Evolutionary conservation across 2,329 filamentous ascomycete species (phyloP), one percentile per base, ranked within the genome.

Genomic region (Beauveria scarabaeidicola): DNA sequence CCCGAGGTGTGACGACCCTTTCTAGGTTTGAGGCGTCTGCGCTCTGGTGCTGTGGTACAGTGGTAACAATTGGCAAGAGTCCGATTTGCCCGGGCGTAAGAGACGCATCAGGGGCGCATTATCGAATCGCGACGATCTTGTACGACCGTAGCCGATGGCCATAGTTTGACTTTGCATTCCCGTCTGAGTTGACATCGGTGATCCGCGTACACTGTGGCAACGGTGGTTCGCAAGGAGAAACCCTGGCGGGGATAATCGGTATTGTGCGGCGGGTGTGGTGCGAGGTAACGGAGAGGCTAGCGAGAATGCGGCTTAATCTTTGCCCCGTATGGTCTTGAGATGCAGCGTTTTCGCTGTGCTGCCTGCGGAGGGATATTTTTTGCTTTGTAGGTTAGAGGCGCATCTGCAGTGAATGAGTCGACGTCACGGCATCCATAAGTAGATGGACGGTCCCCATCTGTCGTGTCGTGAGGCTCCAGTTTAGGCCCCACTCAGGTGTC

Each of bases 381-480:
- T 8, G 29, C 44, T 48, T 57, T 43, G 13, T 13, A 21, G 8
- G n/a, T 6, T 15, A 40, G 15, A 23, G 21, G 46, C 41, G 46
- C 54, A 50, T 40, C 43, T 57, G 44, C 36, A 44, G 25, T 17
- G 23, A 27, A 43, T 23, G 25, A n/a, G 25, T 58, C 57, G 59
- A 61, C 59, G 59, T 61, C 59, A 61, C 38, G 41, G 38, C 47
- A 19, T 57, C 59, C 52, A 27, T 57, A 40, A 36, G 32, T 15
- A 36, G 32, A 36, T 15, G 5, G 32, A 19, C n/a, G 32, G 50
- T 38, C 23, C 52, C 56, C 56, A 59, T 48, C 58, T 21, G 52
- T 55, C 44, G 43, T 51, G n/a, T 60, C 48, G 38, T 44, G 40
- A 55, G 36, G 58, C 44, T 61, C 59, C 59, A 61, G 52, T 56